Percentiles rank a stretch among this genome's conserved stretches.
Evolutionary conservation across 306 rosid species (phyloP).

Genomic region (Lathyrus sativus): DNA sequence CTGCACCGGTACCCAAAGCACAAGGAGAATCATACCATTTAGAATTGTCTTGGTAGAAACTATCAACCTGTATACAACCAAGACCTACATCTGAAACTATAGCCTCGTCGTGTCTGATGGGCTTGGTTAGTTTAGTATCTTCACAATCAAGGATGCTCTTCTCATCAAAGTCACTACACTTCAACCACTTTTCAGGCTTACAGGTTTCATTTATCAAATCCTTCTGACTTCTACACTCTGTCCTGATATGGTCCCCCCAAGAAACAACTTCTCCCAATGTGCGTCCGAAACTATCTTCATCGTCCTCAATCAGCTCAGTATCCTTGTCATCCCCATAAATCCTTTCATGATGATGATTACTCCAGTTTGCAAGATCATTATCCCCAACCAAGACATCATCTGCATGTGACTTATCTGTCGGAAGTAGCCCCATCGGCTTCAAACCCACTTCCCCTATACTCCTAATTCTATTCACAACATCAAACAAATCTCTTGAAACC

Average conservation of each 20-base stretch:
- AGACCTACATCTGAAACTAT: constrained; percentile 89
- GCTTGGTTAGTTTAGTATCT: constrained; percentile 89
- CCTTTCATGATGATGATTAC: constrained; percentile 74
- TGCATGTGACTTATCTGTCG: constrained; percentile 56
- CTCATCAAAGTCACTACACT: constrained; percentile 83
- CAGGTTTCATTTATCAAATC: constrained; percentile 72
- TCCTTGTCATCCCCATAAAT: constrained; percentile 85
- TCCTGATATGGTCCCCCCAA: constrained; percentile 94
- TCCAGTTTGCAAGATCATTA: constrained; percentile 96
- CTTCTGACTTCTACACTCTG: constrained; percentile 75
- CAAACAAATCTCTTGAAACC: constrained; percentile 76
- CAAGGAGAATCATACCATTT: constrained; percentile 99
- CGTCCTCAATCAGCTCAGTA: constrained; percentile 88
- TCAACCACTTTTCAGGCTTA: constrained; percentile 96
- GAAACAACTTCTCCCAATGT: constrained; percentile 83
- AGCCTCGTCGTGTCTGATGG: constrained; percentile 78
- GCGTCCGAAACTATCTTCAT: constrained; percentile 90
- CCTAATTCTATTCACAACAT: constrained; percentile 77
- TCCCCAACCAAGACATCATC: constrained; percentile 89
- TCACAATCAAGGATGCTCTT: constrained; percentile 92
- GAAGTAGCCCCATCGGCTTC: constrained; percentile 67
- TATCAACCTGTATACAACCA: constrained; percentile 92
- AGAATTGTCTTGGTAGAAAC: constrained; percentile 85
- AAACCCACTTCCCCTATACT: constrained; percentile 60
- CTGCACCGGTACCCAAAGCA: constrained; percentile 82